Evolutionary conservation across 2,329 filamentous ascomycete species (phyloP).

Genomic region (Rugonectria rugulosa): DNA sequence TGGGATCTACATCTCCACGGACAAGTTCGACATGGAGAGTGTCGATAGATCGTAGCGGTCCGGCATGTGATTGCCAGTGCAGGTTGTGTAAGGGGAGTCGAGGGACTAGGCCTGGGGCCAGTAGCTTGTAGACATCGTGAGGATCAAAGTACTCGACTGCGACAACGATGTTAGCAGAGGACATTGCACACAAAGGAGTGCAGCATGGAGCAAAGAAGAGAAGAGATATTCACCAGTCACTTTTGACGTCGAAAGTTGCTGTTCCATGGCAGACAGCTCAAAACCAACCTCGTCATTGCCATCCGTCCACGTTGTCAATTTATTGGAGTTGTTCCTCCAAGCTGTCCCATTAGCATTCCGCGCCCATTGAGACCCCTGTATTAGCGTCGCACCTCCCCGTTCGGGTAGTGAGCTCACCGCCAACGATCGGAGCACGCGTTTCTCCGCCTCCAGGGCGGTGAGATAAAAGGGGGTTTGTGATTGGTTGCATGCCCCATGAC

Average conservation of each 20-base stretch:
- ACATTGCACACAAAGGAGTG: background rate
- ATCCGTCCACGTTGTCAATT: constrained; percentile 31
- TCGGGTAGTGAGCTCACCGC: constrained; percentile 36
- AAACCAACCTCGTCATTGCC: constrained; percentile 40
- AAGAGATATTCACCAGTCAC: constrained; percentile 67
- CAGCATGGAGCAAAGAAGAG: background rate
- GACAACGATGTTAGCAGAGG: constrained; percentile 28
- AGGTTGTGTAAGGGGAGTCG: constrained; percentile 89
- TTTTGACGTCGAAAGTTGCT: constrained; percentile 76
- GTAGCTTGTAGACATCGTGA: constrained; percentile 82
- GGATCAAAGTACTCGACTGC: constrained; percentile 96
- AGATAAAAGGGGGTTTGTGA: constrained; percentile 2
- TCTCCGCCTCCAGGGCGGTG: constrained; percentile 40
- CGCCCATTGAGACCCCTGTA: constrained; percentile 20
- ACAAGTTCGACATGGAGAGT: constrained; percentile 90
- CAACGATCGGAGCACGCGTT: constrained; percentile 37
- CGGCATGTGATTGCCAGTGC: constrained; percentile 94
- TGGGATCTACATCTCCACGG: constrained; percentile 62
- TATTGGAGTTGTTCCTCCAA: constrained; percentile 24
- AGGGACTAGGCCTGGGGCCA: constrained; percentile 78
- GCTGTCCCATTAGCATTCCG: constrained; percentile 34
- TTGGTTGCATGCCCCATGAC: constrained; percentile 30
- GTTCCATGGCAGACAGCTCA: constrained; percentile 61
- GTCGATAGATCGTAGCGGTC: constrained; percentile 91
- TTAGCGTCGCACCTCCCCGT: constrained; percentile 22